Percentiles rank a stretch among this genome's conserved stretches.
Evolutionary conservation across 208 protist genomes (phyloP).

Genomic region (Crithidia bombi): DNA sequence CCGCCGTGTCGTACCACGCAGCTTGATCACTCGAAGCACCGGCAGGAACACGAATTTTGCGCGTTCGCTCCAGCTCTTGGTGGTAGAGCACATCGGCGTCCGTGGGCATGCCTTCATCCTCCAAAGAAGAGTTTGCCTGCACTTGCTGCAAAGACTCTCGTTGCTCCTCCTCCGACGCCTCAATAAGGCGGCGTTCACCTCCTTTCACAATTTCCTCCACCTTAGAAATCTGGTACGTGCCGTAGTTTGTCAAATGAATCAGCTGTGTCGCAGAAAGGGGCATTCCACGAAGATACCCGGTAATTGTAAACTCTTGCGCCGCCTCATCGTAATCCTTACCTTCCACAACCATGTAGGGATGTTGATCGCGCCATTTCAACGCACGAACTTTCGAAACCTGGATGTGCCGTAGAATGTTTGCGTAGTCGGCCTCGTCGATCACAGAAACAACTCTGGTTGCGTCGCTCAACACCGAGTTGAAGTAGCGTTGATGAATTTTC

Average conservation of each 20-base stretch:
- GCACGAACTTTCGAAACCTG: conserved; percentile 70
- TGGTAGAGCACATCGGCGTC: conserved; percentile 77
- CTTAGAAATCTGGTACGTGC: conserved; percentile 83
- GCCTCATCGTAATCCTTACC: conserved; percentile 46
- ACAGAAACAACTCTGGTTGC: conserved; percentile 71
- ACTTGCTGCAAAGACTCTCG: conserved; percentile 76
- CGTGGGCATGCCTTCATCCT: conserved; percentile 69
- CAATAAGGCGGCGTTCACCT: conserved; percentile 44
- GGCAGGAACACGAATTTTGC: conserved; percentile 70
- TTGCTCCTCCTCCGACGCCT: conserved; percentile 55
- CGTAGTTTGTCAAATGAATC: conserved; percentile 88
- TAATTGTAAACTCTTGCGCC: conserved; percentile 61
- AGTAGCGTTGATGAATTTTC: conserved; percentile 86
- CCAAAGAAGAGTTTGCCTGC: conserved; percentile 80
- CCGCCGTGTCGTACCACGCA: conserved; percentile 77
- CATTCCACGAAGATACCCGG: conserved; percentile 75
- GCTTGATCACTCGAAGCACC: conserved; percentile 77
- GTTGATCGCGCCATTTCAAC: conserved; percentile 86
- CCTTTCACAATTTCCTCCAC: conserved; percentile 39
- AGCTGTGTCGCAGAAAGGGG: conserved; percentile 79
- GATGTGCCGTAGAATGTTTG: conserved; percentile 62
- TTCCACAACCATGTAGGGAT: conserved; percentile 83
- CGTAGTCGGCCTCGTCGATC: conserved; percentile 47
- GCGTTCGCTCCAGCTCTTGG: conserved; percentile 31
- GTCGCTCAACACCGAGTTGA: conserved; percentile 80